phyloP scores from a whole-genome alignment of 2,329 filamentous ascomycete species.

The Paecilomyces dactylethromorphus region DNA sequence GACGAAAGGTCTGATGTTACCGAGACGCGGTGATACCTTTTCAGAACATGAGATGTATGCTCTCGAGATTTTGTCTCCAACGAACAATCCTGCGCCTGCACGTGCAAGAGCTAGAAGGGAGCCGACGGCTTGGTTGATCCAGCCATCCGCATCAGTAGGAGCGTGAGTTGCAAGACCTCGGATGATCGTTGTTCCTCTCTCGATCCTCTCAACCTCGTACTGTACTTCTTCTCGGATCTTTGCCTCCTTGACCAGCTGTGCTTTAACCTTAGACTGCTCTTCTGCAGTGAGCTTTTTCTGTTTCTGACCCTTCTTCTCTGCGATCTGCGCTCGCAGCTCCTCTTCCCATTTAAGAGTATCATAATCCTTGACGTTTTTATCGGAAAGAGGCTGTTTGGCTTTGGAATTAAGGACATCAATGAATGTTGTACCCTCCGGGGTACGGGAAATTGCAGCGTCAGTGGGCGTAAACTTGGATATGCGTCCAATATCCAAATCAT shows the following conservation, averaged over 20 bases:
- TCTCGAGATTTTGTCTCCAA: constrained; percentile 69
- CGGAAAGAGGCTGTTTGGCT: constrained; percentile 58
- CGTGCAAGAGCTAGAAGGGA: constrained; percentile 64
- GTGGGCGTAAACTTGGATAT: constrained; percentile 70
- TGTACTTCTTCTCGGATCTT: constrained; percentile 69
- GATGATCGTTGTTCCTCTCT: constrained; percentile 81
- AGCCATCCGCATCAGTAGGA: constrained; percentile 79
- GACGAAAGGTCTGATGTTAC: constrained; percentile 71
- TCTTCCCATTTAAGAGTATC: constrained; percentile 97
- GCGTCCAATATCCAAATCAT: constrained; percentile 65
- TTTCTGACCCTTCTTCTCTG: constrained; percentile 79
- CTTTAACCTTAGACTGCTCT: constrained; percentile 82
- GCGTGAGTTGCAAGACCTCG: constrained; percentile 74
- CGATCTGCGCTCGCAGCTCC: constrained; percentile 77
- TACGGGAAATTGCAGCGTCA: constrained; percentile 88
- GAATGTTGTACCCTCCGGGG: constrained; percentile 79
- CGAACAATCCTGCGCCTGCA: constrained; percentile 72
- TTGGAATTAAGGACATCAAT: constrained; percentile 89
- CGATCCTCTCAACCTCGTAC: constrained; percentile 61
- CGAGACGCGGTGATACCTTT: constrained; percentile 66
- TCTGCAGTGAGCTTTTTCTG: constrained; percentile 87
- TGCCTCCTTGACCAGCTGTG: constrained; percentile 81
- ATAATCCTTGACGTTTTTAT: constrained; percentile 92
- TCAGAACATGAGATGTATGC: constrained; percentile 76
- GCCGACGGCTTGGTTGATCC: constrained; percentile 77